These are phyloP conservation scores for Basipetospora chlamydospora DNA, from an alignment of 2,329 filamentous ascomycete species.

Conservation along the genomic window DNA sequence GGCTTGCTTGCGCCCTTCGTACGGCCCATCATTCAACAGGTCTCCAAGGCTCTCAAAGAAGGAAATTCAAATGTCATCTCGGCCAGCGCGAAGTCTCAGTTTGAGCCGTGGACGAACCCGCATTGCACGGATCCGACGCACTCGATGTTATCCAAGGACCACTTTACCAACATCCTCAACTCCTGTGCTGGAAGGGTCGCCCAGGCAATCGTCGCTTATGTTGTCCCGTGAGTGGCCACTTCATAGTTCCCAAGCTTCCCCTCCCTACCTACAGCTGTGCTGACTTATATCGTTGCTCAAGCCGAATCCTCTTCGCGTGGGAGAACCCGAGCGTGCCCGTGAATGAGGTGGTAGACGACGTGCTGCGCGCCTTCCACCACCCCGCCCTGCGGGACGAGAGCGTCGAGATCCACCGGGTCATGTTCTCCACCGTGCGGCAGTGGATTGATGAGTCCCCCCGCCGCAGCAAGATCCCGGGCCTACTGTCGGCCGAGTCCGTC, in stretches of 20 bases:
- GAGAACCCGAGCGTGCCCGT: constrained; percentile 73
- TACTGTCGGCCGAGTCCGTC: constrained; percentile 77
- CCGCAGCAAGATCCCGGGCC: constrained; percentile 51
- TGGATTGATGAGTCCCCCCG: constrained; percentile 64
- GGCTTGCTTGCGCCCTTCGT: constrained; percentile 85
- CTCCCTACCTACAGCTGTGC: too few relatives aligned
- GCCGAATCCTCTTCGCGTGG: constrained; percentile 78
- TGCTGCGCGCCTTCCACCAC: constrained; percentile 78
- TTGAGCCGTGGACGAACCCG: constrained; percentile 67
- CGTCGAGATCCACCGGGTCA: constrained; percentile 68
- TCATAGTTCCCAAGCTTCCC: too few relatives aligned
- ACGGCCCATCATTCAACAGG: constrained; percentile 76
- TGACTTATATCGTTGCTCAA: constrained; percentile 12
- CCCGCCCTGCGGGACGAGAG: constrained; percentile 64
- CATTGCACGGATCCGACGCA: constrained; percentile 66
- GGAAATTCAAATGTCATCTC: constrained; percentile 61
- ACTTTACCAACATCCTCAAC: constrained; percentile 69
- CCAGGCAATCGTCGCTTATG: constrained; percentile 66
- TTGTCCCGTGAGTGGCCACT: constrained; percentile 50
- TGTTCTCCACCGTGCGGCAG: constrained; percentile 73
- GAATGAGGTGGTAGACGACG: constrained; percentile 69
- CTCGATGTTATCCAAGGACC: constrained; percentile 72
- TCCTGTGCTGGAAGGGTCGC: constrained; percentile 62
- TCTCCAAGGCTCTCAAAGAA: constrained; percentile 70
- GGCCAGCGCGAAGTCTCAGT: constrained; percentile 58